These are phyloP conservation scores for Gelatoporia subvermispora DNA, from an alignment of 768 basidiomycete species.

Conservation along the genomic window DNA sequence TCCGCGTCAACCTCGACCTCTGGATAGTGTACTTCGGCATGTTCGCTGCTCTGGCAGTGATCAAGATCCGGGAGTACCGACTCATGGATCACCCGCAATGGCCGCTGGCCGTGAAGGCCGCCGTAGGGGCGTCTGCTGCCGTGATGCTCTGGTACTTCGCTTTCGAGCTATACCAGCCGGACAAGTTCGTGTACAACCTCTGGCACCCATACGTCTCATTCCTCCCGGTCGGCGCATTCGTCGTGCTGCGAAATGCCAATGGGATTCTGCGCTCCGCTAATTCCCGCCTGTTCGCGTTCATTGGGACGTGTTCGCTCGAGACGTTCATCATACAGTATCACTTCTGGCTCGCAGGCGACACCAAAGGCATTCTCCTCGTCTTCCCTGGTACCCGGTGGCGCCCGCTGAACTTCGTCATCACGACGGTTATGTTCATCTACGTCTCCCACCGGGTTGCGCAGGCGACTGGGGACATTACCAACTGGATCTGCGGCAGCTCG, in stretches of 20 bases:
- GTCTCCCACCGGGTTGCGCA: conserved; percentile 71
- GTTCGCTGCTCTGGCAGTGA: conserved; percentile 65
- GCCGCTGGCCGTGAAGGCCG: conserved; percentile 45
- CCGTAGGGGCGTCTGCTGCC: conserved; percentile 46
- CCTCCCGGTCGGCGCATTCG: conserved; percentile 76
- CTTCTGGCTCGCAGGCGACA: conserved; percentile 81
- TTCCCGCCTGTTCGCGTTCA: conserved; percentile 68
- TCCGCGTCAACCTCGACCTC: conserved; percentile 84
- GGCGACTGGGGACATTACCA: conserved; percentile 71
- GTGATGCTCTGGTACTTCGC: conserved; percentile 72
- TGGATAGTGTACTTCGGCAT: conserved; percentile 89
- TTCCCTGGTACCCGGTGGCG: conserved; percentile 72
- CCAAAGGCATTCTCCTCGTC: conserved; percentile 74
- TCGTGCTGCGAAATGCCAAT: conserved; percentile 72
- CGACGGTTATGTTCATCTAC: conserved; percentile 76
- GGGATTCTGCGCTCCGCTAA: conserved; percentile 63
- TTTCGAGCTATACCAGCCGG: conserved; percentile 72
- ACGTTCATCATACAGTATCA: conserved; percentile 91
- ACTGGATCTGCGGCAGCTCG: conserved; percentile 42
- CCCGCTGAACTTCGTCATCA: conserved; percentile 72
- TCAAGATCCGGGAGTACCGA: conserved; percentile 71
- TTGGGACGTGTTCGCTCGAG: conserved; percentile 86
- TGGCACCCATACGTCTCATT: conserved; percentile 83
- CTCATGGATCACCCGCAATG: conserved; percentile 68
- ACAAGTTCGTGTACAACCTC: conserved; percentile 81